Base-by-base conservation (phyloP, 176 grass and related monocot genomes). In the Oryza longistaminata region DNA sequence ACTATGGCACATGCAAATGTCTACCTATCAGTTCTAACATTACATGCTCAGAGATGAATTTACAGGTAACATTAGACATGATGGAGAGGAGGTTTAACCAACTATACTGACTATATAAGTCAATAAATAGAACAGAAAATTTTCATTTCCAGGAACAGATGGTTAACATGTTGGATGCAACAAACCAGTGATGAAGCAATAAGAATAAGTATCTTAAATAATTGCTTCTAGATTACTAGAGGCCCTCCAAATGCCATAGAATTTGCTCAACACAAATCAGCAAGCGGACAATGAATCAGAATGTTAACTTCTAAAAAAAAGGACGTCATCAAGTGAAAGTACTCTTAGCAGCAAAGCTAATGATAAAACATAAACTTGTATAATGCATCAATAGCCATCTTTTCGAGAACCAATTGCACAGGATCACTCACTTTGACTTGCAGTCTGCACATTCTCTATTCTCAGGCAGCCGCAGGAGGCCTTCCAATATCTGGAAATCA, bases 371-470 rank as follows among this genome's bases (percentile, higher is more conserved):
- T 71, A 71, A 14, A 39, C 45, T 58, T 78, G 34, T 46, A 52
- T 7, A 86, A 31, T 25, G 8, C 31, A 85, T 46, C 16, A 45
- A 37, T 44, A 65, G 43, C 27, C 8, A 92, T 66, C 21, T 33
- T 42, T 37, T 71, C 72, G 81, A 84, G 16, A 48, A 65, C 2
- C 17, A 62, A 46, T 68, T 71, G 70, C 70, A 62, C 22, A 67
- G 29, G 53, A 76, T 0, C 80, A 93, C 82, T 93, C 94, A 97
- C 95, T 97, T 97, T 68, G 95, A 88, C 75, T 97, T 97, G 87
- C 95, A 97, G 73, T 97, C 95, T 40, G 95, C 93, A 26, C 95
- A 95, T 93, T 97, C 95, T 89, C 82, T 91, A 73, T 97, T 97
- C 78, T 97, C 93, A 6, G 93, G 93, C 26, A 93, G 83, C 81